phyloP scores from a whole-genome alignment of 768 basidiomycete genomes.

The Galerina marginata region DNA sequence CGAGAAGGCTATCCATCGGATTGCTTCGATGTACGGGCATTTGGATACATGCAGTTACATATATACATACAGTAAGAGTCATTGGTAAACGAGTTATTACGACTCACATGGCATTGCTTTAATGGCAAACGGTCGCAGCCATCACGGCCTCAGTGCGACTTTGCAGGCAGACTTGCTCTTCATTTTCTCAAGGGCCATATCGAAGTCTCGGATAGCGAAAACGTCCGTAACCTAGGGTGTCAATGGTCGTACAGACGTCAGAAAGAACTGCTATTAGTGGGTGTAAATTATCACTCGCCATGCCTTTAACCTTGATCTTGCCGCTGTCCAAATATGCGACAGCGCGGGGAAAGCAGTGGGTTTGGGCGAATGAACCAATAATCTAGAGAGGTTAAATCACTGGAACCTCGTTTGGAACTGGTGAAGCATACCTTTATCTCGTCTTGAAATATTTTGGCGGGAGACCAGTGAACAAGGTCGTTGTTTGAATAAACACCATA shows the following conservation, averaged over 20 bases:
- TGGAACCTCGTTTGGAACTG: background rate
- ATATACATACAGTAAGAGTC: no score
- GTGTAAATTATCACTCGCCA: constrained; percentile 42
- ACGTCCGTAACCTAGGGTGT: constrained; percentile 44
- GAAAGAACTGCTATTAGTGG: background rate
- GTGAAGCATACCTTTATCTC: constrained; percentile 45
- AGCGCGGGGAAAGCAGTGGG: constrained; percentile 89
- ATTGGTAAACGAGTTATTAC: no score
- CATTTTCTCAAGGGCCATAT: constrained; percentile 76
- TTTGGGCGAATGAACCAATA: constrained; percentile 90
- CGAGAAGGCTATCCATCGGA: constrained; percentile 11
- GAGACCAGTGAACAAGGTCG: constrained; percentile 85
- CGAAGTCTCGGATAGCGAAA: constrained; percentile 71
- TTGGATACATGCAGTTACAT: no score
- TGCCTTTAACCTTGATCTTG: constrained; percentile 81
- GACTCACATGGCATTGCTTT: background rate
- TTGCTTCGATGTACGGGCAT: background rate
- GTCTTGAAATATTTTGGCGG: constrained; percentile 82
- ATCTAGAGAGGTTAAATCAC: constrained; percentile 51
- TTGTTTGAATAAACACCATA: constrained; percentile 92
- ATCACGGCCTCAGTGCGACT: constrained; percentile 62
- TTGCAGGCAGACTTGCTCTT: constrained; percentile 64
- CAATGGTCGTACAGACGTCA: constrained; percentile 6
- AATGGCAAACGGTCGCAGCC: background rate
- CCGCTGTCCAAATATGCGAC: constrained; percentile 88